Percentiles rank a stretch among this genome's conserved stretches.
phyloP scores from a whole-genome alignment of 768 basidiomycete species.

The Mycena leptocephala region DNA sequence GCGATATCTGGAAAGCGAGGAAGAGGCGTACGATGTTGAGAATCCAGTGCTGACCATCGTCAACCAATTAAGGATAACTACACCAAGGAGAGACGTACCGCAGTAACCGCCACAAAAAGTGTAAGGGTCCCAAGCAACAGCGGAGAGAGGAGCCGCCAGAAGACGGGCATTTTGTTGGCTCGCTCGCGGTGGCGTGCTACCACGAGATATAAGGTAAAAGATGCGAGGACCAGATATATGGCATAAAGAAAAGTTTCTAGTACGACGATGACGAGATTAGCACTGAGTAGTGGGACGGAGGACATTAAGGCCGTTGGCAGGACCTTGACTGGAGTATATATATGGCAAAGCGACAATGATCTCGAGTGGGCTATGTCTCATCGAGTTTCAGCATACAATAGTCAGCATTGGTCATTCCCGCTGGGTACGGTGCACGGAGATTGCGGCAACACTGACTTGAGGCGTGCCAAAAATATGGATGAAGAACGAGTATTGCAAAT shows the following conservation, averaged over 20 bases:
- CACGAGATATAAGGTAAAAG: not conserved
- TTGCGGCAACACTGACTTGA: too few species aligned
- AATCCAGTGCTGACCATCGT: not conserved
- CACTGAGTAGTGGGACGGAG: not conserved
- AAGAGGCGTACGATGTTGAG: slow-evolving; percentile 3
- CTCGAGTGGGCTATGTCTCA: too few species aligned
- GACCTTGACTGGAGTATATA: too few species aligned
- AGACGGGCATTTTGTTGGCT: not conserved
- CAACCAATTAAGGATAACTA: not conserved
- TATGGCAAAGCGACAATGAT: too few species aligned
- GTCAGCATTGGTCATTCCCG: too few species aligned
- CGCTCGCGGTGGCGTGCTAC: not conserved
- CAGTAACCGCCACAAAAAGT: not conserved
- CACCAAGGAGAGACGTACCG: not conserved
- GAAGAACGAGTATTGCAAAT: too few species aligned
- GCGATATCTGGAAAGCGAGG: not conserved
- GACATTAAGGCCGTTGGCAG: not conserved
- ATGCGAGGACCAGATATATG: not conserved
- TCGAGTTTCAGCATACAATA: too few species aligned
- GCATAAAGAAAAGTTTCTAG: slow-evolving; percentile 5
- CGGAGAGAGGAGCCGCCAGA: not conserved
- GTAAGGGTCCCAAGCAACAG: not conserved
- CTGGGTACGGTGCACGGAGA: too few species aligned
- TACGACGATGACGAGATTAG: not conserved
- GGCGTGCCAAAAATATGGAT: too few species aligned